Conservation (phyloP, 192 early-diverging fungal species). For the Backusella parvicylindrica region DNA sequence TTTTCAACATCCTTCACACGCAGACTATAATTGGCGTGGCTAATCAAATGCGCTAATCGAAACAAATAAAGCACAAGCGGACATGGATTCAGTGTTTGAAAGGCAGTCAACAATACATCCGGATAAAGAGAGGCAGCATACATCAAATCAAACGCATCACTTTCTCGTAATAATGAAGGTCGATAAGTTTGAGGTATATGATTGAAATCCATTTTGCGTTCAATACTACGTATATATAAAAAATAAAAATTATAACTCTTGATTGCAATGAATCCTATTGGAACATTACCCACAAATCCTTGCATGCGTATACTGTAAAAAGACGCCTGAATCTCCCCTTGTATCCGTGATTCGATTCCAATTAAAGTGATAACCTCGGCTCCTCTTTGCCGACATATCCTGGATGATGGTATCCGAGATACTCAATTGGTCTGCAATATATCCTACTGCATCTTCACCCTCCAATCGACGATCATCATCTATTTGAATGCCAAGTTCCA, state of each 20-base stretch:
- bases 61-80: slow-evolving; percentile 72
- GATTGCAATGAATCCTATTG: background rate
- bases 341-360: slow-evolving; percentile 84
- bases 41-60: slow-evolving; percentile 66
- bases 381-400: slow-evolving; percentile 78
- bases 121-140: slow-evolving; percentile 73
- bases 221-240: slow-evolving; percentile 44
- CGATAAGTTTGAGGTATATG: background rate
- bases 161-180: slow-evolving; percentile 41
- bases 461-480: background rate
- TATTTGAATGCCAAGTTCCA: background rate
- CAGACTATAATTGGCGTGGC: slow-evolving; percentile 58
- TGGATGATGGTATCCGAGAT: slow-evolving; percentile 84
- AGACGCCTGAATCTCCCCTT: slow-evolving; percentile 91
- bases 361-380: slow-evolving; percentile 85
- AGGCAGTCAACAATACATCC: slow-evolving; percentile 58
- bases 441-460: slow-evolving; percentile 48
- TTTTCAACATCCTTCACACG: slow-evolving; percentile 66
- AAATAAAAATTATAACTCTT: background rate
- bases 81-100: slow-evolving; percentile 70
- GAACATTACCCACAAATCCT: slow-evolving; percentile 68
- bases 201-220: slow-evolving; percentile 54
- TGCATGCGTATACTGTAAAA: slow-evolving; percentile 93
- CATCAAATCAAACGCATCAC: slow-evolving; percentile 61
- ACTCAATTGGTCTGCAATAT: slow-evolving; percentile 75